phyloP scores from a whole-genome alignment of 1,284 basidiomycete species.

The Moniliophthora roreri region DNA sequence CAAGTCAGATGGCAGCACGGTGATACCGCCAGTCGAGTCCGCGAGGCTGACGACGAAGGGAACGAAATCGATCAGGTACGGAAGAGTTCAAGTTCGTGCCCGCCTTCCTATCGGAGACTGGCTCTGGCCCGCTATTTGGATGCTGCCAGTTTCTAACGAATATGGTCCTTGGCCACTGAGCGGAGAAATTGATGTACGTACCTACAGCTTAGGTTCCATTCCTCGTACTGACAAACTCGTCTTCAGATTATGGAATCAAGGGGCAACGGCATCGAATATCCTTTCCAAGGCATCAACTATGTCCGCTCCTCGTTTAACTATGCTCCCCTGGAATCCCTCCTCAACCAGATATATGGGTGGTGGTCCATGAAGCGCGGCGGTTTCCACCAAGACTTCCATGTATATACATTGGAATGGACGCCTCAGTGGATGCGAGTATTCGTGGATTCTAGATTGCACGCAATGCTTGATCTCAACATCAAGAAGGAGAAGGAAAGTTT shows the following conservation, averaged over 20 bases:
- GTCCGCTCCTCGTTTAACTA: constrained; percentile 72
- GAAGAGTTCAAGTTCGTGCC: constrained; percentile 76
- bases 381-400: constrained; percentile 64
- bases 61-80: constrained; percentile 68
- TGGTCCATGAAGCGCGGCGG: constrained; percentile 56
- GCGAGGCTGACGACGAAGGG: constrained; percentile 74
- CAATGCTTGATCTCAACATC: constrained; percentile 29
- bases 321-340: constrained; percentile 60
- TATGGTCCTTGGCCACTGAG: constrained; percentile 77
- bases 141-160: constrained; percentile 70
- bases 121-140: constrained; percentile 76
- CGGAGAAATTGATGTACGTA: constrained; percentile 62
- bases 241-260: constrained; percentile 60
- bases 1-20: constrained; percentile 32
- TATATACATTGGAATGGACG: constrained; percentile 80
- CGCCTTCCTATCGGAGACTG: constrained; percentile 63
- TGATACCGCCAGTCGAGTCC: constrained; percentile 76
- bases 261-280: constrained; percentile 63
- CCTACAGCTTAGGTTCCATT: neutral
- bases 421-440: constrained; percentile 67
- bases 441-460: constrained; percentile 60
- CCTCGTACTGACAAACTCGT: neutral
- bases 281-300: constrained; percentile 63
- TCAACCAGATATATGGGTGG: constrained; percentile 70
- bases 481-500: constrained; percentile 55